Conservation (phyloP, 495 filamentous ascomycete genomes). For the Penicillium goetzii region DNA sequence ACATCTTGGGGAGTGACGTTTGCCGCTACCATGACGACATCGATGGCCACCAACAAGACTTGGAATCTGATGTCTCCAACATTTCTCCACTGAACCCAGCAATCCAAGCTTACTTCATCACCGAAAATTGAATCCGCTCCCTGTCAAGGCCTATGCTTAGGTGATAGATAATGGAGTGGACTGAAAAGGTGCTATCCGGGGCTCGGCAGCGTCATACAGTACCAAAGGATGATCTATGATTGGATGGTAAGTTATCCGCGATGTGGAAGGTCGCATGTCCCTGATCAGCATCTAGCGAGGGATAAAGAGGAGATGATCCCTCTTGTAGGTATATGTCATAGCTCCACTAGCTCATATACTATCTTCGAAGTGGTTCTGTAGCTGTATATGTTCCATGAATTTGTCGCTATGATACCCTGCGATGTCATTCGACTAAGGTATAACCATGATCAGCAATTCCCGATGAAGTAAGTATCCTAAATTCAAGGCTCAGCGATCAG, state of each 20-base stretch:
- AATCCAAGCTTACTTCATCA: slow-evolving; percentile 1
- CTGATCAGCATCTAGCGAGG: background rate
- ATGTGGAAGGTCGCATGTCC: background rate
- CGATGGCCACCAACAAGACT: slow-evolving; percentile 5
- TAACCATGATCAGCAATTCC: no score
- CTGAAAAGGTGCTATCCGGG: background rate
- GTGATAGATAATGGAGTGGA: background rate
- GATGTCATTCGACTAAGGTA: background rate
- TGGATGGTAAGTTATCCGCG: slow-evolving; percentile 5
- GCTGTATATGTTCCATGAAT: background rate
- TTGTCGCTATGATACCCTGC: background rate
- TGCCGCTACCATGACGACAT: slow-evolving; percentile 26
- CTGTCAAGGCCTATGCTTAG: background rate
- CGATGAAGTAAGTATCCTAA: background rate
- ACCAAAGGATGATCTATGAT: background rate
- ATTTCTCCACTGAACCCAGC: slow-evolving; percentile 17
- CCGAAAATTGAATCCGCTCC: background rate
- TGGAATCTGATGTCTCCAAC: slow-evolving; percentile 1
- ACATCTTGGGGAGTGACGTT: slow-evolving; percentile 21
- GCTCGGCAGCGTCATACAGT: background rate
- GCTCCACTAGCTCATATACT: background rate
- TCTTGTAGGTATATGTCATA: slow-evolving; percentile 11
- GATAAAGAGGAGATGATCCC: background rate
- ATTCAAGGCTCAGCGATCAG: background rate
- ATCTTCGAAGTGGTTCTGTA: background rate